Base-by-base conservation (phyloP, 371 early-diverging fungal genomes). In the Mucor ambiguus region DNA sequence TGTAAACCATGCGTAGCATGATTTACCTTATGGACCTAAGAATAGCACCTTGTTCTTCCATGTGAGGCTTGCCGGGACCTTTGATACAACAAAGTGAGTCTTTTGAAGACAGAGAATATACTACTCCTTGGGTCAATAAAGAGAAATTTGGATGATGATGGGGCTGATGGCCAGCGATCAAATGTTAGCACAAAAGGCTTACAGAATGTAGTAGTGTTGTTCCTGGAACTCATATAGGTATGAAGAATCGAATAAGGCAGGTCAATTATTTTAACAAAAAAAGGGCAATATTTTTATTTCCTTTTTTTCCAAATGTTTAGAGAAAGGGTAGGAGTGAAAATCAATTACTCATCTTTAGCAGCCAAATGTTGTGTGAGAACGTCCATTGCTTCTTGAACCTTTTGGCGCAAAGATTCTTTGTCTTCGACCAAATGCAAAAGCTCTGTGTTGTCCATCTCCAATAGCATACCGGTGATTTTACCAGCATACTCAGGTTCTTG, bases 391-490 rank as follows among this genome's bases (percentile, higher is more conserved):
- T 97, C 98, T 29, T 78, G 73, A 67, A 97, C 88, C 87, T 95
- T 78, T 55, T 69, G 72, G 58, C 74, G 66, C 58, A 90, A 81
- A 24, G 85, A 85, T 12, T 71, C 79, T 63, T 81, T 70, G 69
- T 85, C 81, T 74, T 94, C 92, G 60, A 95, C 70, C 67, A 96
- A 72, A 70, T 88, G 85, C 67, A 95, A 77, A 35, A 95, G 80
- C 73, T 96, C 95, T 60, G 82, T 74, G 72, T 92, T 91, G 73
- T 94, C 93, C 95, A 95, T 95, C 79, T 96, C 96, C 62, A 96
- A 82, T 58, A 96, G 84, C 95, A 96, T 96, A 66, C 96, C 96
- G 32, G 96, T 96, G 72, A 96, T 91, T 88, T 96, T 96, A 69
- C 93, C 92, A 66, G 95, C 91, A 58, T 75, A 74, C 32, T 84